Evolutionary conservation across 441 rosid genomes (phyloP).

Genomic region (Mallotus japonicus): DNA sequence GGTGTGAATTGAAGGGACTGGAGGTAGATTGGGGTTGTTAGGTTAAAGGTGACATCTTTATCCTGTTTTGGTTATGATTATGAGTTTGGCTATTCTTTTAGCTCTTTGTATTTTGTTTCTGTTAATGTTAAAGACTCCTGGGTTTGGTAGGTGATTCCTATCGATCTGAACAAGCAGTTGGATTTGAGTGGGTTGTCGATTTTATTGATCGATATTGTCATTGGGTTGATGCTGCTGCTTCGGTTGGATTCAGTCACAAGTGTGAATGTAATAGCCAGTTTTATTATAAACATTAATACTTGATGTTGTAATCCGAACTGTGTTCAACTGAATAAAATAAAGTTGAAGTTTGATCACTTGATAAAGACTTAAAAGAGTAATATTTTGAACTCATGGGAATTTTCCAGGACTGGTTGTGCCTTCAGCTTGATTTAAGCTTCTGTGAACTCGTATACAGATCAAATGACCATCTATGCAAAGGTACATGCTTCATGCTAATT

Average conservation of each 20-base stretch:
- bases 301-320: not conserved
- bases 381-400: too few relatives aligned
- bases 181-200: not conserved
- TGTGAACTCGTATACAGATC: not conserved
- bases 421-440: too few relatives aligned
- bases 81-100: not conserved
- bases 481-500: not conserved
- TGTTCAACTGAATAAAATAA: too few relatives aligned
- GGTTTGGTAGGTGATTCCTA: not conserved
- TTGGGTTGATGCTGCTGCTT: too few relatives aligned
- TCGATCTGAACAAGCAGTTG: not conserved
- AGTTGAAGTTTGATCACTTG: too few relatives aligned
- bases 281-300: too few relatives aligned
- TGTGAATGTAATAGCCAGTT: too few relatives aligned
- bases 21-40: not conserved
- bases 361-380: too few relatives aligned
- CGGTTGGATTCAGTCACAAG: too few relatives aligned
- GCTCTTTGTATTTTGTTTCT: not conserved
- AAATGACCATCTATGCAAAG: not conserved
- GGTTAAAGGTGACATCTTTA: not conserved
- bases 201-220: not conserved
- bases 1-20: constrained; percentile 1
- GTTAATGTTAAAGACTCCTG: not conserved
- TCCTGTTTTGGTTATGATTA: not conserved
- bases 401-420: too few relatives aligned